Evolutionary conservation across 2,329 filamentous ascomycete species (phyloP).

Genomic region (Penicillium vulpinum): DNA sequence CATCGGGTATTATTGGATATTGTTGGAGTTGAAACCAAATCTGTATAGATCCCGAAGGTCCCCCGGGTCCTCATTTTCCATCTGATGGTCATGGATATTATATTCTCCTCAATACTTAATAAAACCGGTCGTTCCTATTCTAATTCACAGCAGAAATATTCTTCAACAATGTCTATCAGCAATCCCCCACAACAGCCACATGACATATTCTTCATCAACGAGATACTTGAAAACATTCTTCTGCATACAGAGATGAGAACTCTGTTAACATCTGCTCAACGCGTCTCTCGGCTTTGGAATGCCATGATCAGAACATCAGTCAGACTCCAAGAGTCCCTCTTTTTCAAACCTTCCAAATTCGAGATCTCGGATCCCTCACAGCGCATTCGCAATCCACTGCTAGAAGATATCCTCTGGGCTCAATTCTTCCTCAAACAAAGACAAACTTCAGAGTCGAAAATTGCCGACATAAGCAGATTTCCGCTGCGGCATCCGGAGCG

Average conservation of each 20-base stretch:
- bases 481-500: neutral
- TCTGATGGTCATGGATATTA: constrained; percentile 8
- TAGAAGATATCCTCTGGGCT: constrained; percentile 9
- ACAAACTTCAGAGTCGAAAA: neutral
- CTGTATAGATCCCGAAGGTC: constrained; percentile 5
- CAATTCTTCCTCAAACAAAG: constrained; percentile 11
- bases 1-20: neutral
- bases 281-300: constrained; percentile 3
- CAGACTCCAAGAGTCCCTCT: constrained; percentile 4
- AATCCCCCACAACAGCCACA: neutral
- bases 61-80: constrained; percentile 6
- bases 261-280: constrained; percentile 8
- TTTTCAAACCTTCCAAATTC: constrained; percentile 2
- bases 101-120: neutral
- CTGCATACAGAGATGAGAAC: constrained; percentile 8
- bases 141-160: neutral
- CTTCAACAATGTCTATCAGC: constrained; percentile 1
- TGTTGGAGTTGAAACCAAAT: neutral
- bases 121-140: neutral
- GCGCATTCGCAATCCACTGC: constrained; percentile 6
- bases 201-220: constrained; percentile 6
- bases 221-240: constrained; percentile 8
- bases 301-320: neutral
- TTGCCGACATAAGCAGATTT: constrained; percentile 3
- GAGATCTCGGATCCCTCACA: neutral